Percentiles rank a stretch among this genome's conserved stretches.
These are phyloP conservation scores for Lactarius pseudohatsudake DNA, from an alignment of 768 basidiomycete species.

Conservation along the genomic window DNA sequence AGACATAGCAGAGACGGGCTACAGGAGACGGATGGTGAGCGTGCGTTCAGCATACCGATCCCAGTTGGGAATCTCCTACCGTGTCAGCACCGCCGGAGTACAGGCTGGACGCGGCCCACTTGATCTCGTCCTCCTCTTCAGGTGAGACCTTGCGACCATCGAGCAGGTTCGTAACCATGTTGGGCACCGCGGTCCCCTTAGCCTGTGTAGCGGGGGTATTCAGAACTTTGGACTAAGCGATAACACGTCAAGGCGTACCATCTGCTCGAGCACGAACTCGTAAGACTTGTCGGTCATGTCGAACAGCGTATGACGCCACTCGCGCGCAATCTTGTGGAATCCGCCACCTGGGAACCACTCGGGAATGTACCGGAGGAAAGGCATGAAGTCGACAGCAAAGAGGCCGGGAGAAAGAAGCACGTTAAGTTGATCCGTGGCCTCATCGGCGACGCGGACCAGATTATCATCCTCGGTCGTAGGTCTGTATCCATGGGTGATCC, in stretches of 20 bases:
- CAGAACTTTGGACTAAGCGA: not conserved
- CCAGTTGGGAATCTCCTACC: conserved; percentile 11
- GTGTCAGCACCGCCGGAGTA: conserved; percentile 33
- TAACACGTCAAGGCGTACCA: conserved; percentile 8
- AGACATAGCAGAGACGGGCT: conserved; percentile 32
- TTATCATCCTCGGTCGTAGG: conserved; percentile 25
- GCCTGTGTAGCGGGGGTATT: conserved; percentile 1
- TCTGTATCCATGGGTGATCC: conserved; percentile 30
- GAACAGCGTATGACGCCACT: conserved; percentile 26
- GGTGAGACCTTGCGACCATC: conserved; percentile 23
- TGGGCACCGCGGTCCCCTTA: conserved; percentile 26
- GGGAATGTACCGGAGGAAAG: conserved; percentile 29
- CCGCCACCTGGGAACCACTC: conserved; percentile 33
- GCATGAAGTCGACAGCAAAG: conserved; percentile 31
- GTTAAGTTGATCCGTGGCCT: conserved; percentile 28
- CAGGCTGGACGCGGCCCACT: conserved; percentile 32
- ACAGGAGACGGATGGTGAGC: not conserved
- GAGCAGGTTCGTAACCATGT: conserved; percentile 27
- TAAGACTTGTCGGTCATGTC: conserved; percentile 27
- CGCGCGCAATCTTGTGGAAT: conserved; percentile 31
- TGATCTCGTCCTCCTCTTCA: conserved; percentile 28
- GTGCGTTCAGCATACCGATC: no score
- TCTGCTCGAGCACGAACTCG: conserved; percentile 27
- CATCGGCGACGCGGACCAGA: conserved; percentile 31
- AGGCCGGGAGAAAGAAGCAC: conserved; percentile 22